Evolutionary conservation across 176 grass and related monocot species (phyloP).

Genomic region (Phyllostachys edulis): DNA sequence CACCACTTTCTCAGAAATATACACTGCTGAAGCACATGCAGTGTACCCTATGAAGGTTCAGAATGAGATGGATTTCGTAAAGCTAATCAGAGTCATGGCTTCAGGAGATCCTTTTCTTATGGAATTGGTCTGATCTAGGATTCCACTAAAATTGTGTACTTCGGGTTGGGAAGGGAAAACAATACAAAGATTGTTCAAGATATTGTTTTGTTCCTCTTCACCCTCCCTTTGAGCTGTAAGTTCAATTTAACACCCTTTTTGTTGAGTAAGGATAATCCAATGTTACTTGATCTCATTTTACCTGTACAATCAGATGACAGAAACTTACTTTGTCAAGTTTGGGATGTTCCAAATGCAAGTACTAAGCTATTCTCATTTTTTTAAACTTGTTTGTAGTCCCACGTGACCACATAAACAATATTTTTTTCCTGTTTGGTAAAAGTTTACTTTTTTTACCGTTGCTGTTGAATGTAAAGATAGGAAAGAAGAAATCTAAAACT

Average conservation of each 20-base stretch:
- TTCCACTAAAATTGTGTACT: background rate
- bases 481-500: background rate
- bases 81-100: slow-evolving; percentile 74
- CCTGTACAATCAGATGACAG: slow-evolving; percentile 28
- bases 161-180: slow-evolving; percentile 17
- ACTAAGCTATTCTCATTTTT: background rate
- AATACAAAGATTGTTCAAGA: slow-evolving; percentile 20
- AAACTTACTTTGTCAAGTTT: background rate
- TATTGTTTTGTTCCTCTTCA: slow-evolving; percentile 17
- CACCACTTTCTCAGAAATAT: slow-evolving; percentile 61
- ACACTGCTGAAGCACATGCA: slow-evolving; percentile 63
- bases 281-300: slow-evolving; percentile 21
- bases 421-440: background rate
- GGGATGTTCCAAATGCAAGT: background rate
- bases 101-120: slow-evolving; percentile 74
- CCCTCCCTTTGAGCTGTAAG: slow-evolving; percentile 35
- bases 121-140: slow-evolving; percentile 63
- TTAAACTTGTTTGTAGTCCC: background rate
- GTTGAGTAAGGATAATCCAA: slow-evolving; percentile 2
- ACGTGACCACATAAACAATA: background rate
- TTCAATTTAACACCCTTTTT: slow-evolving; percentile 27
- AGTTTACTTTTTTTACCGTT: background rate
- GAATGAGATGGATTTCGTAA: slow-evolving; percentile 83
- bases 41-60: slow-evolving; percentile 81
- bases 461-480: background rate